A percentile compares a stretch with the other conserved stretches of the same genome.
phyloP scores from a whole-genome alignment of 345 rosid genomes.

The Syzygium jambos region DNA sequence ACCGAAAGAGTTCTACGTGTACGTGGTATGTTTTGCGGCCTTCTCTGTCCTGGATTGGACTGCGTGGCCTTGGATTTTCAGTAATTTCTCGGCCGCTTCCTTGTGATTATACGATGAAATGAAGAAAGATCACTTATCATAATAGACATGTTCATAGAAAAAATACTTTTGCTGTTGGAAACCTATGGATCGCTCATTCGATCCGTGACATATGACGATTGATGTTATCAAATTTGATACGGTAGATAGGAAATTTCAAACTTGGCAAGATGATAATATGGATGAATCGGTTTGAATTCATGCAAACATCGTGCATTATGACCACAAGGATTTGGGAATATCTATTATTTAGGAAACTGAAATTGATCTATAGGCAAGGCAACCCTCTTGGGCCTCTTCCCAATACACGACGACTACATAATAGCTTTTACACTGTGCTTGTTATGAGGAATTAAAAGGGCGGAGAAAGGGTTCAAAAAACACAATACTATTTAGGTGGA shows the following conservation, averaged over 20 bases:
- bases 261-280: neutral
- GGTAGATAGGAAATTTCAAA: neutral
- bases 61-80: neutral
- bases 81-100: neutral
- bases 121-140: neutral
- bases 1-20: neutral
- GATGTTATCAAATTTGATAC: neutral
- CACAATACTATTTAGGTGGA: neutral
- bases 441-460: neutral
- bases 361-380: neutral
- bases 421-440: neutral
- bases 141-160: neutral
- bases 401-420: neutral
- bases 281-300: neutral
- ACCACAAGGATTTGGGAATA: neutral
- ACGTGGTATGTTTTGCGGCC: neutral
- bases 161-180: neutral
- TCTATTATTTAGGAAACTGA: neutral
- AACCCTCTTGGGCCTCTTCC: no score
- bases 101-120: neutral
- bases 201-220: neutral
- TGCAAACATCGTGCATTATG: neutral
- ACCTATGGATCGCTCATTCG: neutral
- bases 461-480: fast-evolving
- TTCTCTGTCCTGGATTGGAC: neutral